These are phyloP conservation scores for Talaromyces sp. DNA, from an alignment of 2,329 filamentous ascomycete genomes.

Conservation along the genomic window DNA sequence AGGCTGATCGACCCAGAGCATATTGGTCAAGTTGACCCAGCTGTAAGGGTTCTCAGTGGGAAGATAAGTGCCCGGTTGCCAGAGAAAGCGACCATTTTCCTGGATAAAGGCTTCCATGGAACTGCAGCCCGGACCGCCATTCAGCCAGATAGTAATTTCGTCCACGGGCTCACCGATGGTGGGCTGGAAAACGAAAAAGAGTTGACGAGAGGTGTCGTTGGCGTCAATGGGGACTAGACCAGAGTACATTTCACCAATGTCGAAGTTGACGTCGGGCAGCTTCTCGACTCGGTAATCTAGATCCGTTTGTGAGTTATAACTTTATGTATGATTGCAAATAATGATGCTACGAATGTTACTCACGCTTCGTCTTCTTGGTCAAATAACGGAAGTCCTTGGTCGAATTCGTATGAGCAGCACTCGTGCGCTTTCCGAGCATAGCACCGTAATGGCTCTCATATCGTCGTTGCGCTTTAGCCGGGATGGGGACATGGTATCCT, in stretches of 20 bases:
- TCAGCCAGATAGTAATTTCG: constrained; percentile 43
- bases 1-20: constrained; percentile 56
- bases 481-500: constrained; percentile 8
- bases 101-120: constrained; percentile 66
- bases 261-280: constrained; percentile 65
- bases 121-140: constrained; percentile 52
- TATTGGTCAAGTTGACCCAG: constrained; percentile 72
- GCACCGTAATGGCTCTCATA: constrained; percentile 7
- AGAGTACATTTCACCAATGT: constrained; percentile 52
- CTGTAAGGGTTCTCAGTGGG: constrained; percentile 63
- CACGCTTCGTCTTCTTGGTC: constrained; percentile 11
- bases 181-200: constrained; percentile 50
- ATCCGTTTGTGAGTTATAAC: constrained; percentile 21
- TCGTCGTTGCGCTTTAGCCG: constrained; percentile 10
- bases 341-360: neutral
- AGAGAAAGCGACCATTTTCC: constrained; percentile 70
- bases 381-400: constrained; percentile 11
- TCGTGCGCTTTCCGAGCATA: constrained; percentile 9
- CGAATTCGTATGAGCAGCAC: neutral
- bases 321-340: no score
- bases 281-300: constrained; percentile 61
- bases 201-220: constrained; percentile 38
- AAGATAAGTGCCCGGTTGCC: constrained; percentile 63
- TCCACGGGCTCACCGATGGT: constrained; percentile 41
- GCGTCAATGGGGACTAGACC: constrained; percentile 52